phyloP scores from a whole-genome alignment of 306 rosid species.

The Benincasa hispida region DNA sequence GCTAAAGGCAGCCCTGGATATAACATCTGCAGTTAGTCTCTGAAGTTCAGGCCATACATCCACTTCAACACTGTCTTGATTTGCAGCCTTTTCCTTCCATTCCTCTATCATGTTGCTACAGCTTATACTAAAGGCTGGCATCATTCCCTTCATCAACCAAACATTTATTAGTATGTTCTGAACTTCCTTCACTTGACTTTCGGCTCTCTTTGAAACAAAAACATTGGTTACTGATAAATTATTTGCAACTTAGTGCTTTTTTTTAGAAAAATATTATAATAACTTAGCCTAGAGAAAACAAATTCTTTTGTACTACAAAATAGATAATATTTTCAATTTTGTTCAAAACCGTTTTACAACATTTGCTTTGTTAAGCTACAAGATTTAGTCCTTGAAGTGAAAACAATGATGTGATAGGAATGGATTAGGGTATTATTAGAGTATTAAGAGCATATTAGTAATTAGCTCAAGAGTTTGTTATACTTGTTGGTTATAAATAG shows the following conservation, averaged over 20 bases:
- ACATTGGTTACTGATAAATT: not conserved
- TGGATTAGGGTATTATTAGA: no score
- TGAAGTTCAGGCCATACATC: slow-evolving; percentile 39
- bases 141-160: not conserved
- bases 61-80: slow-evolving; percentile 20
- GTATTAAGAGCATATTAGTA: no score
- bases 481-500: no score
- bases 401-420: no score
- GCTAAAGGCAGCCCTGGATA: slow-evolving; percentile 36
- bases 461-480: no score
- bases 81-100: slow-evolving; percentile 20
- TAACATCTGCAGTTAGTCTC: slow-evolving; percentile 25
- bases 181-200: not conserved
- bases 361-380: no score
- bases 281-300: no score
- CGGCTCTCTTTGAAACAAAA: not conserved
- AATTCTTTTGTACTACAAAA: not conserved
- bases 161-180: not conserved
- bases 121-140: not conserved
- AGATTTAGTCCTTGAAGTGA: no score
- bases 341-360: no score
- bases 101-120: slow-evolving; percentile 17
- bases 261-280: no score
- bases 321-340: no score
- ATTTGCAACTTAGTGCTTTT: no score